Evolutionary conservation across 768 basidiomycete genomes (phyloP).

Genomic region (Amyloporia xantha): DNA sequence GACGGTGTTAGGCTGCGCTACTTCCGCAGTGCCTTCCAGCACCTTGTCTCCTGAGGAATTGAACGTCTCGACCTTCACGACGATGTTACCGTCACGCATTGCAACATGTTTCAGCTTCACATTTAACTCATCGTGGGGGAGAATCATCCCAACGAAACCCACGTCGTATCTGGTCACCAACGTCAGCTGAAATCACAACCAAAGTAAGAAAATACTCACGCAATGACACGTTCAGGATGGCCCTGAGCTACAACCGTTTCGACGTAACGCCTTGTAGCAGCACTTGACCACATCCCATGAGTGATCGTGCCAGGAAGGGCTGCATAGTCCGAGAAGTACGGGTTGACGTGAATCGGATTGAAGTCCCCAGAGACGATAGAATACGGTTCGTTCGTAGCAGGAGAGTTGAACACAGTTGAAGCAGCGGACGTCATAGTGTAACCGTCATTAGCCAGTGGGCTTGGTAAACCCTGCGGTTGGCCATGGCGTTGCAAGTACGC

Average conservation of each 20-base stretch:
- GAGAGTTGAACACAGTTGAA: constrained; percentile 68
- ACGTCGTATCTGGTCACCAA: constrained; percentile 73
- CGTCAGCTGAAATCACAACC: constrained; percentile 9
- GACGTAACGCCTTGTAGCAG: constrained; percentile 86
- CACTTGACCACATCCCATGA: constrained; percentile 95
- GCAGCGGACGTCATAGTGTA: constrained; percentile 71
- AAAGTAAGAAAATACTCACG: too few species aligned
- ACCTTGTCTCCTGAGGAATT: constrained; percentile 89
- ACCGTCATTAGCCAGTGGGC: constrained; percentile 77
- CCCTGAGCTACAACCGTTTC: constrained; percentile 94
- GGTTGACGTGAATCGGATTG: constrained; percentile 98
- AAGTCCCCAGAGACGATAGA: constrained; percentile 95
- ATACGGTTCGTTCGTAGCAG: constrained; percentile 92
- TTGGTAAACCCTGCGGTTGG: constrained; percentile 63
- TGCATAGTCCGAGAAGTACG: constrained; percentile 94
- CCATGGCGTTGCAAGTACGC: constrained; percentile 93
- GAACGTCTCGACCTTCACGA: constrained; percentile 80
- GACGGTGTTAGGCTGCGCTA: constrained; percentile 85
- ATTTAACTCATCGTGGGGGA: constrained; percentile 80
- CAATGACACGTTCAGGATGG: constrained; percentile 81
- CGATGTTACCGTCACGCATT: constrained; percentile 91
- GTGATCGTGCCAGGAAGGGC: constrained; percentile 94
- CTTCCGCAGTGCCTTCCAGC: constrained; percentile 86
- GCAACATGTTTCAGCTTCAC: constrained; percentile 87
- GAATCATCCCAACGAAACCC: constrained; percentile 94